These are phyloP conservation scores for Cenchrus americanus DNA, from an alignment of 176 grass and related monocot species.

Conservation along the genomic window DNA sequence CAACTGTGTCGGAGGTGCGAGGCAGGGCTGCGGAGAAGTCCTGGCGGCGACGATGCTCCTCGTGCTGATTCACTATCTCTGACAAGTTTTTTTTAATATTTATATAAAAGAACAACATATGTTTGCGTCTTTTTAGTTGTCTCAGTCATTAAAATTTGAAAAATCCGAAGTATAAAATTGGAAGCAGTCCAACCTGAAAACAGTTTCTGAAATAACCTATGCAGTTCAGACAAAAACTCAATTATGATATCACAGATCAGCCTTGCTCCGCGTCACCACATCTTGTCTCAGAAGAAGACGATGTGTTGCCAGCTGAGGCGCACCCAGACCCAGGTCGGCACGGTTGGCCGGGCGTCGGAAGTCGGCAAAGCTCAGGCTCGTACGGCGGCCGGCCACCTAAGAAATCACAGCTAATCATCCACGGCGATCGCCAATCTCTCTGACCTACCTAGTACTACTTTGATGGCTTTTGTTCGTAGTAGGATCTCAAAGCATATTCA, in stretches of 20 bases:
- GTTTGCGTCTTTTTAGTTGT: neutral
- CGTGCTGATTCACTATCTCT: neutral
- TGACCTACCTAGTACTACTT: conserved; percentile 35
- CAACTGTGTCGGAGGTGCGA: no score
- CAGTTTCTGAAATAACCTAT: neutral
- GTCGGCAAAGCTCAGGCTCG: conserved; percentile 31
- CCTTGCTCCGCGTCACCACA: neutral
- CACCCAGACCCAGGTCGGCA: conserved; percentile 9
- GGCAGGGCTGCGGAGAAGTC: no score
- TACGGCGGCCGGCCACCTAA: neutral
- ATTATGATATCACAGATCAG: neutral
- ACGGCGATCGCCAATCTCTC: neutral
- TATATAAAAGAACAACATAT: neutral
- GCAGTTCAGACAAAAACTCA: neutral
- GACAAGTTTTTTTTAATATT: neutral
- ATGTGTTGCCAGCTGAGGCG: conserved; percentile 34
- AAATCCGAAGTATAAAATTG: no score
- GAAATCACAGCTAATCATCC: no score
- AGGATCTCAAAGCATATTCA: neutral
- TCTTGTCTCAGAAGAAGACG: conserved; percentile 9
- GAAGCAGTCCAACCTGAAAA: neutral
- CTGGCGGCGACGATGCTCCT: no score
- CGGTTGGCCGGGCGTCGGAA: conserved; percentile 8
- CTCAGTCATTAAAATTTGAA: neutral
- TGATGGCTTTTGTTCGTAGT: conserved; percentile 22